Conservation (phyloP, 1,284 basidiomycete genomes). For the Heterobasidion occidentale region DNA sequence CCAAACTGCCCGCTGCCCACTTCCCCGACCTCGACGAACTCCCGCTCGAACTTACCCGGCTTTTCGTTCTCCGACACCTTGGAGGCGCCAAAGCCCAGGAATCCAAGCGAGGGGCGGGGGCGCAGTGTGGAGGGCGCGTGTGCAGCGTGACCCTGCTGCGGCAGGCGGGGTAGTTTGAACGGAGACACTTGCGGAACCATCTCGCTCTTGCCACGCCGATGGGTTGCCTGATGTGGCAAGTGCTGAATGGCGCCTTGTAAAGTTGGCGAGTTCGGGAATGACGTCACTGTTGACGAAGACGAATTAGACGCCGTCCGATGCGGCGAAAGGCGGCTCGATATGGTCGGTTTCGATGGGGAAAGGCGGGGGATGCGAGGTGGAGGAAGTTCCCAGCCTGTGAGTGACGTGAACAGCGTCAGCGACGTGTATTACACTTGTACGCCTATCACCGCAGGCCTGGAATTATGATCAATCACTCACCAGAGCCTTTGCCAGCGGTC, state of each 20-base stretch:
- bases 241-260: slow-evolving; percentile 12
- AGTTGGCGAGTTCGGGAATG: slow-evolving; percentile 26
- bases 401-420: neutral
- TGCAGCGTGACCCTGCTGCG: slow-evolving; percentile 8
- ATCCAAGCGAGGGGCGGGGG: slow-evolving; percentile 13
- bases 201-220: slow-evolving; percentile 12
- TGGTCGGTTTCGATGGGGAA: slow-evolving; percentile 35
- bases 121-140: slow-evolving; percentile 6
- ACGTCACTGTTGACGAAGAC: slow-evolving; percentile 36
- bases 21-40: slow-evolving; percentile 77
- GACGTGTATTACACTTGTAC: neutral
- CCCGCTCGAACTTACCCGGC: slow-evolving; percentile 62
- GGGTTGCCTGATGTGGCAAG: slow-evolving; percentile 5
- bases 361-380: slow-evolving; percentile 36
- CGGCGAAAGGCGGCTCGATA: slow-evolving; percentile 25
- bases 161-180: slow-evolving; percentile 3
- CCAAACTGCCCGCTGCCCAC: slow-evolving; percentile 95
- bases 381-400: slow-evolving; percentile 35
- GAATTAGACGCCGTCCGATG: slow-evolving; percentile 46
- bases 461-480: slow-evolving; percentile 21
- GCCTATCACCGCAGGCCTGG: too few species aligned
- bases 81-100: slow-evolving; percentile 10
- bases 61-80: slow-evolving; percentile 28
- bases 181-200: slow-evolving; percentile 2
- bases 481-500: slow-evolving; percentile 40